Evolutionary conservation across 345 rosid species (phyloP), one percentile per base, ranked within the genome.

Genomic region (Lenwebbia sp.): DNA sequence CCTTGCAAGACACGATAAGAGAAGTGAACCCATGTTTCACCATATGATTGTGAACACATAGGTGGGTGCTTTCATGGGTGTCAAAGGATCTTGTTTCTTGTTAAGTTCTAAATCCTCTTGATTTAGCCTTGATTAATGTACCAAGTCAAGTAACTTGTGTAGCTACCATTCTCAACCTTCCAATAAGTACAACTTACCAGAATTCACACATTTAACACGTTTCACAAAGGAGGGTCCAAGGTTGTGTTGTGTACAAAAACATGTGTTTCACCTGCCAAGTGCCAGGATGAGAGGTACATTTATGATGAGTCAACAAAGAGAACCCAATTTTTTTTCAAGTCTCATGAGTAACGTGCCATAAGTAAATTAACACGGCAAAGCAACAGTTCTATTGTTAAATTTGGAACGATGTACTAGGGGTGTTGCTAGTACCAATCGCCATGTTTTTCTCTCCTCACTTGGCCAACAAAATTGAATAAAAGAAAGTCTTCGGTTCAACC

Each of bases 1-100:
- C 88, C 89, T 89, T 90, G 90, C 84, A 88, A 87, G 88, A 85
- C 85, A 89, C 86, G 87, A 86, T 78, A 86, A 82, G 89, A n/a
- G 85, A 85, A 14, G 21, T 5, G 56, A 57, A 62, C 74, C 30
- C 82, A 74, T 74, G 55, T 52, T 33, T 3, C 57, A 44, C 44
- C 84, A 54, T 44, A 6, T 83, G 58, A 51, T 52, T 83, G 58
- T 83, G 81, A 21, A 70, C 81, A 70, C 81, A 19, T 19, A 70
- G 44, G 78, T 37, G 40, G 81, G 81, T 19, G 81, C 81, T 21
- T 70, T 70, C 81, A 19, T 37, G 81, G 81, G 81, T 70, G 47
- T 70, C 81, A 37, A 70, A 37, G 13, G 81, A 37, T 70, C 81
- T 0, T 25, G 81, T 37, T 70, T 70, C 81, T 37, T 37, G 47